phyloP scores from a whole-genome alignment of 192 early-diverging fungal species.

The Backusella morwellensis region DNA sequence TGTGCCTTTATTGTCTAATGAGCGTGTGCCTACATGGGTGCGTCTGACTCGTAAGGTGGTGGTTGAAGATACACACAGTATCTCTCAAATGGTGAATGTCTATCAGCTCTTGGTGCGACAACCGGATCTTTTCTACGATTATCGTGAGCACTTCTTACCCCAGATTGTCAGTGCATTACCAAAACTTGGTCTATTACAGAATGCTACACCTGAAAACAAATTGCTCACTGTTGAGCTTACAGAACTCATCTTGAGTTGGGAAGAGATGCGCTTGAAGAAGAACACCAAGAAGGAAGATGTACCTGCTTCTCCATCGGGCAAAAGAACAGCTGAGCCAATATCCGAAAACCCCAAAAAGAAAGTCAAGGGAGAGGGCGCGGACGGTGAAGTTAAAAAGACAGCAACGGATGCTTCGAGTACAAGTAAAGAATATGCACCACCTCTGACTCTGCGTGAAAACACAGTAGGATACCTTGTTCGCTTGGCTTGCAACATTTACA shows the following conservation, averaged over 20 bases:
- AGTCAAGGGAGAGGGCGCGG: slow-evolving; percentile 20
- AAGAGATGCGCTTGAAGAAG: slow-evolving; percentile 58
- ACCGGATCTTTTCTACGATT: slow-evolving; percentile 86
- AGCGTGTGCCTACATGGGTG: slow-evolving; percentile 77
- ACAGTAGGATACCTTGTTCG: slow-evolving; percentile 59
- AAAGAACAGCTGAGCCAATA: slow-evolving; percentile 4
- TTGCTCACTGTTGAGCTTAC: slow-evolving; percentile 86
- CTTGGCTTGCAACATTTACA: slow-evolving; percentile 62
- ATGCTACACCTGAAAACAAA: slow-evolving; percentile 82
- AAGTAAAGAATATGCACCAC: slow-evolving; percentile 45
- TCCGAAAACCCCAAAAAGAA: slow-evolving; percentile 27
- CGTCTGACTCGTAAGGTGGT: slow-evolving; percentile 85
- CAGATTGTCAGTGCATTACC: slow-evolving; percentile 85
- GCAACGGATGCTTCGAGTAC: neutral
- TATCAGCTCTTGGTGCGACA: slow-evolving; percentile 92
- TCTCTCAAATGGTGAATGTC: slow-evolving; percentile 85
- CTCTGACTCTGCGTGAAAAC: slow-evolving; percentile 51
- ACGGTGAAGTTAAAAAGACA: slow-evolving; percentile 31
- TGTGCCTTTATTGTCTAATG: slow-evolving; percentile 44
- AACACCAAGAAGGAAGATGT: slow-evolving; percentile 9
- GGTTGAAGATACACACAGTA: slow-evolving; percentile 90
- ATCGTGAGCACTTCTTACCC: slow-evolving; percentile 85
- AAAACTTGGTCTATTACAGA: slow-evolving; percentile 84
- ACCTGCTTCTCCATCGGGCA: slow-evolving; percentile 13
- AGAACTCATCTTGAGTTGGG: slow-evolving; percentile 91